A percentile compares a stretch with the other conserved stretches of the same genome.
Conservation (phyloP, 768 basidiomycete genomes). For the Boletus pseudo-olivaceus region DNA sequence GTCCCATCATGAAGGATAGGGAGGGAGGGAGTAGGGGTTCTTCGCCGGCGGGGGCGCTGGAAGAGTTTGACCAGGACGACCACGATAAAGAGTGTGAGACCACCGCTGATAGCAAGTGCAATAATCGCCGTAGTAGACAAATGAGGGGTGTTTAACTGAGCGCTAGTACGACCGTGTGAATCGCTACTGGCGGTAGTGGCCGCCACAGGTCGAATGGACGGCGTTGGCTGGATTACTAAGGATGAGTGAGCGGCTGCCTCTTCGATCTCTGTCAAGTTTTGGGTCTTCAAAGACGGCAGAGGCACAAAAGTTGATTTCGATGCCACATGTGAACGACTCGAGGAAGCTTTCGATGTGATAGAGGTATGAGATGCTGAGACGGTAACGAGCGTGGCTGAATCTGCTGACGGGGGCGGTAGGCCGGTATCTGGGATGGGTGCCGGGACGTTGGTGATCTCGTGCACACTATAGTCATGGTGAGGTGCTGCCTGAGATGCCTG, state of each 20-base stretch:
- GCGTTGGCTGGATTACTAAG: neutral
- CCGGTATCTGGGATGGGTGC: slow-evolving; percentile 31
- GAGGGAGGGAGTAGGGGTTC: slow-evolving; percentile 68
- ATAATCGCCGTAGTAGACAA: slow-evolving; percentile 49
- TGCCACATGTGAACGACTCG: slow-evolving; percentile 11
- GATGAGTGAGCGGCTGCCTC: slow-evolving; percentile 16
- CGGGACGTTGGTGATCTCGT: slow-evolving; percentile 30
- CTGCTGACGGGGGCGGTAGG: slow-evolving; percentile 24
- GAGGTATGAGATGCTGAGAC: slow-evolving; percentile 23
- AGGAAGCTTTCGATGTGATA: slow-evolving; percentile 17
- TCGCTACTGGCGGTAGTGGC: neutral
- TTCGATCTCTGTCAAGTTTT: slow-evolving; percentile 23
- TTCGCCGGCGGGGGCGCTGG: slow-evolving; percentile 46
- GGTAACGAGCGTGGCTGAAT: slow-evolving; percentile 3
- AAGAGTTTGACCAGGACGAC: slow-evolving; percentile 48
- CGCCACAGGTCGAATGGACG: slow-evolving; percentile 2
- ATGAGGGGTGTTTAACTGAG: slow-evolving; percentile 25
- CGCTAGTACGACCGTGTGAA: neutral
- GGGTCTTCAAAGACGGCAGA: slow-evolving; percentile 25
- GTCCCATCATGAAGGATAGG: slow-evolving; percentile 63
- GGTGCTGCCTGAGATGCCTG: slow-evolving; percentile 10
- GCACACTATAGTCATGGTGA: slow-evolving; percentile 24
- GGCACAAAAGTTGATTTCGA: slow-evolving; percentile 27
- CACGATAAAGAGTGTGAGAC: slow-evolving; percentile 45
- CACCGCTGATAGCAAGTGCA: slow-evolving; percentile 50